Evolutionary conservation across 2,329 filamentous ascomycete genomes (phyloP).

Genomic region (Ascocoryne sarcoides): DNA sequence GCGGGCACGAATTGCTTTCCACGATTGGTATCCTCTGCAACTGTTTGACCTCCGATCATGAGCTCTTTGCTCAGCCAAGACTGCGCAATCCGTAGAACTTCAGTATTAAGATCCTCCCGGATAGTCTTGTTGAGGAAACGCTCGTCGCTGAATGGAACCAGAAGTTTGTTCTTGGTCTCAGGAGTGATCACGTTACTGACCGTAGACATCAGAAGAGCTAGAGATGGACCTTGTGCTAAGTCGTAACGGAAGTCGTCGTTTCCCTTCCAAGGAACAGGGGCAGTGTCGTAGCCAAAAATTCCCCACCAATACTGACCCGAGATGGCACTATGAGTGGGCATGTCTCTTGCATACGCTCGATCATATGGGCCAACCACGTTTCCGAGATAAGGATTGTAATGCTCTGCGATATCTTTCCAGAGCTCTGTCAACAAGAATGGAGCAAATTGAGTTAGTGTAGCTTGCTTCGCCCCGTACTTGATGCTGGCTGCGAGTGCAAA

Average conservation of each 20-base stretch:
- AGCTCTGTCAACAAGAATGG: slow-evolving; percentile 41
- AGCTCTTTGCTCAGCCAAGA: slow-evolving; percentile 35
- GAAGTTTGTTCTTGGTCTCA: slow-evolving; percentile 26
- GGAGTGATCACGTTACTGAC: slow-evolving; percentile 26
- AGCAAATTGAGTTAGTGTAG: slow-evolving; percentile 43
- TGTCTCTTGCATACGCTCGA: slow-evolving; percentile 51
- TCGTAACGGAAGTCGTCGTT: too few species aligned
- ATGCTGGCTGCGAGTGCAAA: slow-evolving; percentile 39
- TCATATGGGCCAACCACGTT: slow-evolving; percentile 59
- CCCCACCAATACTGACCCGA: slow-evolving; percentile 37
- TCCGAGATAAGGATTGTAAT: slow-evolving; percentile 50
- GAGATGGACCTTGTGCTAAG: slow-evolving; percentile 32
- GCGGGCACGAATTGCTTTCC: slow-evolving; percentile 36
- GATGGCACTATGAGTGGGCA: slow-evolving; percentile 39
- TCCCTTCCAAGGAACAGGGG: slow-evolving; percentile 27
- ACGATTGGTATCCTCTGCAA: slow-evolving; percentile 31
- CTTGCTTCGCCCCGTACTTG: slow-evolving; percentile 46
- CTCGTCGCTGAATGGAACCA: slow-evolving; percentile 29
- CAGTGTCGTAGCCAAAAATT: slow-evolving; percentile 33
- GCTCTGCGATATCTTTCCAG: slow-evolving; percentile 41
- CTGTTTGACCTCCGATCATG: slow-evolving; percentile 35
- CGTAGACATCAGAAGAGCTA: slow-evolving; percentile 32
- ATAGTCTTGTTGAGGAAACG: slow-evolving; percentile 31
- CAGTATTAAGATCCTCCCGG: slow-evolving; percentile 28
- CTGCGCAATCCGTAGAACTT: slow-evolving; percentile 28